Percentiles rank a stretch among this genome's conserved stretches.
These are phyloP conservation scores for Cladophialophora carrionii DNA, from an alignment of 2,329 filamentous ascomycete species.

Conservation along the genomic window DNA sequence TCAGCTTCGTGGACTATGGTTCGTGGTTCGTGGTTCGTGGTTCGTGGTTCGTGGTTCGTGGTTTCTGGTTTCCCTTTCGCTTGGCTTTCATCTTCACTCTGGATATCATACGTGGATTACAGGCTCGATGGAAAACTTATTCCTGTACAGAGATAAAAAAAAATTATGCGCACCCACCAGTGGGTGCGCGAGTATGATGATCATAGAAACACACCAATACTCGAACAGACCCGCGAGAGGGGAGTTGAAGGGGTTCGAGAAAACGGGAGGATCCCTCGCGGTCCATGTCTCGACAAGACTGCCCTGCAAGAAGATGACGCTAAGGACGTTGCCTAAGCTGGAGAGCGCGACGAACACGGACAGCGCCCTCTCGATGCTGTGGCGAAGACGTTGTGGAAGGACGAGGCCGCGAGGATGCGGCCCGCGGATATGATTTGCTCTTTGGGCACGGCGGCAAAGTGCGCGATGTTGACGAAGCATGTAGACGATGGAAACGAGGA, in stretches of 20 bases:
- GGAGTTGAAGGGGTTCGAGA: conserved; percentile 65
- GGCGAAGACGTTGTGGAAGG: conserved; percentile 61
- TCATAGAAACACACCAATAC: conserved; percentile 67
- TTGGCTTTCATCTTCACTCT: too few relatives aligned
- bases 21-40: too few relatives aligned
- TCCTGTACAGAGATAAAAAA: too few relatives aligned
- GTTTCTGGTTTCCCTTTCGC: too few relatives aligned
- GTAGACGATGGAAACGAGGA: conserved; percentile 59
- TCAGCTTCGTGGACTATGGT: too few relatives aligned
- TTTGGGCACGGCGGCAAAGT: conserved; percentile 62
- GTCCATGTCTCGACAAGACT: conserved; percentile 64
- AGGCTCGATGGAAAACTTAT: too few relatives aligned
- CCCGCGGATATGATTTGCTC: conserved; percentile 59
- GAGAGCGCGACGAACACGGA: conserved; percentile 56
- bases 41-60: too few relatives aligned
- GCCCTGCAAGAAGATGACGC: conserved; percentile 59
- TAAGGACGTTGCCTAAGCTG: conserved; percentile 60
- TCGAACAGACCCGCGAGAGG: conserved; percentile 56
- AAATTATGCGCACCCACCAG: conserved; percentile 72
- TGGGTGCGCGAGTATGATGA: conserved; percentile 68
- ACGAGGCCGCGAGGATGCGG: conserved; percentile 59
- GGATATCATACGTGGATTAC: too few relatives aligned
- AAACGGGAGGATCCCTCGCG: conserved; percentile 71
- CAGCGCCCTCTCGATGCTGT: conserved; percentile 49
- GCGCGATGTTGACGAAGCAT: conserved; percentile 62